A percentile compares a stretch with the other conserved stretches of the same genome.
phyloP scores from a whole-genome alignment of 1,139 yeast genomes.

The Meyerozyma carpophila region DNA sequence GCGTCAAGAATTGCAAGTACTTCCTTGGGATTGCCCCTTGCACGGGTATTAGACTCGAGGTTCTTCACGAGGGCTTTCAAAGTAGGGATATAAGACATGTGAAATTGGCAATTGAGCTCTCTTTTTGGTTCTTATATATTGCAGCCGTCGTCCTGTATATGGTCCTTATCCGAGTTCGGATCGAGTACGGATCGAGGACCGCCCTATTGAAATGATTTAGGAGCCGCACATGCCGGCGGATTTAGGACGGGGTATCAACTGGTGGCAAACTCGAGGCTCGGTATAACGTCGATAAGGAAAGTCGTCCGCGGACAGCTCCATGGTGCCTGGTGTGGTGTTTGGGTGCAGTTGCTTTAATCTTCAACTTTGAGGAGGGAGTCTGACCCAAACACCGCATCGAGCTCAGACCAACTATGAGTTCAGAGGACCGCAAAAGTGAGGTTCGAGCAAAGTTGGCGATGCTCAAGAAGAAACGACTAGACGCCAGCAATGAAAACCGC shows the following conservation, averaged over 20 bases:
- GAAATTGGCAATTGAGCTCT: neutral
- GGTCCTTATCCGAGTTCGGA: neutral
- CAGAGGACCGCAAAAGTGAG: neutral
- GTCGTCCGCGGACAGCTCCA: too few relatives aligned
- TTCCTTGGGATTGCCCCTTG: slow-evolving; percentile 5
- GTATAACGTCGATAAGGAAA: too few relatives aligned
- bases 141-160: neutral
- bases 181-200: neutral
- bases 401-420: neutral
- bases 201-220: too few relatives aligned
- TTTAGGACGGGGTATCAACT: too few relatives aligned
- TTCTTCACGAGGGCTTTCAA: neutral
- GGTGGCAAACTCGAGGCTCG: too few relatives aligned
- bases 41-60: neutral
- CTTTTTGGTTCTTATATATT: neutral
- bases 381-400: neutral
- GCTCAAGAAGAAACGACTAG: slow-evolving; percentile 1
- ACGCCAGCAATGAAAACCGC: neutral
- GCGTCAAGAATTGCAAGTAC: slow-evolving; percentile 8
- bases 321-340: too few relatives aligned
- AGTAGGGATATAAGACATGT: neutral
- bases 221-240: too few relatives aligned
- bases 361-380: too few relatives aligned
- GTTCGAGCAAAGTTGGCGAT: neutral
- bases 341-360: too few relatives aligned